A percentile compares a stretch with the other conserved stretches of the same genome.
phyloP scores from a whole-genome alignment of 805 yeast genomes.

The Hanseniaspora mollemarum region DNA sequence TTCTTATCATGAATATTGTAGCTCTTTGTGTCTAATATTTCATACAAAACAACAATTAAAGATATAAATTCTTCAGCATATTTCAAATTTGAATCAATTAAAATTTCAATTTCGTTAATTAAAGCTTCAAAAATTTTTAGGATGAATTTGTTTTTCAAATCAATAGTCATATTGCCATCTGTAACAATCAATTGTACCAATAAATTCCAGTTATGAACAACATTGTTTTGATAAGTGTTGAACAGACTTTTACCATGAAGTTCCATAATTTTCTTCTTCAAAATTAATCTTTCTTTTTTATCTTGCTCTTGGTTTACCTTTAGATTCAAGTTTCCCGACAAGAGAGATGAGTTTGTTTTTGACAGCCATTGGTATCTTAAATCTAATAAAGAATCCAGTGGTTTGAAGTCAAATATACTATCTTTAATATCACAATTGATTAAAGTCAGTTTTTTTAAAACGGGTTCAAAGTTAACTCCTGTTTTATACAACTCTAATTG shows the following conservation, averaged over 20 bases:
- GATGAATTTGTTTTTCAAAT: conserved; percentile 49
- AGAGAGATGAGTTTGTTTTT: conserved; percentile 15
- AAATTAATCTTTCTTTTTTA: conserved; percentile 23
- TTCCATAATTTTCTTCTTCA: conserved; percentile 34
- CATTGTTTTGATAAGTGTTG: conserved; percentile 43
- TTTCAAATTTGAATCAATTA: conserved; percentile 50
- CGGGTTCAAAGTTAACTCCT: conserved; percentile 6
- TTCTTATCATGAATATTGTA: conserved; percentile 38
- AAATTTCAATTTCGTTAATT: conserved; percentile 66
- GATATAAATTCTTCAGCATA: conserved; percentile 72
- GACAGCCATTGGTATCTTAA: conserved; percentile 21
- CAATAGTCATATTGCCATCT: conserved; percentile 42
- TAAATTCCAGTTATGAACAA: conserved; percentile 74
- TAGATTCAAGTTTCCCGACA: no score
- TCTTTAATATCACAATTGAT: conserved; percentile 13
- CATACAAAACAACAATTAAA: conserved; percentile 58
- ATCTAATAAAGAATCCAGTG: conserved; percentile 32
- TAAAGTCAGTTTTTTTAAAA: neutral
- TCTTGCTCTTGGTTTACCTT: conserved; percentile 16
- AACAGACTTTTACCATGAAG: conserved; percentile 39
- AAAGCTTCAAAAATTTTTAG: conserved; percentile 65
- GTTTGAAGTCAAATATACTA: conserved; percentile 34
- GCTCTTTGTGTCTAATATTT: conserved; percentile 44
- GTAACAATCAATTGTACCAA: conserved; percentile 61
- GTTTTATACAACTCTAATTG: conserved; percentile 9